Evolutionary conservation across 768 basidiomycete species (phyloP).

Genomic region (Mycena latifolia): DNA sequence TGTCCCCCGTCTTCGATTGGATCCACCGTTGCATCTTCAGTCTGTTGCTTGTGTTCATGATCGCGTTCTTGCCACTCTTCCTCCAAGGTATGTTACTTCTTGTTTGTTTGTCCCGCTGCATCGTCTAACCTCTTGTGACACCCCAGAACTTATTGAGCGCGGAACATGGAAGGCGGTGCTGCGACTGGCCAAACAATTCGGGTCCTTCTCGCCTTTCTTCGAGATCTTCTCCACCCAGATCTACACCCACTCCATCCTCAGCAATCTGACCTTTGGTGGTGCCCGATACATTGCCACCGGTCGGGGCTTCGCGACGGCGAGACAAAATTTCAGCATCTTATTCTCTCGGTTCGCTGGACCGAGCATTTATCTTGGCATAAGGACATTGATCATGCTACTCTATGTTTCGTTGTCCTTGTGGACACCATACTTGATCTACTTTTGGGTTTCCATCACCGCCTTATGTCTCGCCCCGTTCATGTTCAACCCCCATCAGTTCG

Average conservation of each 20-base stretch:
- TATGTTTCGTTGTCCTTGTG: conserved; percentile 94
- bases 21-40: conserved; percentile 96
- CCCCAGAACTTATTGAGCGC: conserved; percentile 91
- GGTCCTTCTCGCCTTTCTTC: conserved; percentile 94
- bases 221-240: conserved; percentile 99
- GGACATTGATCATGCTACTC: conserved; percentile 91
- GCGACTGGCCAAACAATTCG: conserved; percentile 94
- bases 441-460: conserved; percentile 95
- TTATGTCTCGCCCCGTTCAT: conserved; percentile 96
- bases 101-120: background rate
- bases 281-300: conserved; percentile 99
- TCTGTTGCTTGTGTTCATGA: conserved; percentile 99
- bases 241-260: conserved; percentile 96
- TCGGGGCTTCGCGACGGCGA: conserved; percentile 97
- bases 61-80: conserved; percentile 94
- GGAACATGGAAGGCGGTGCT: conserved; percentile 93
- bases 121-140: conserved; percentile 33
- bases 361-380: conserved; percentile 96
- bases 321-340: conserved; percentile 94
- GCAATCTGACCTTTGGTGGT: conserved; percentile 97
- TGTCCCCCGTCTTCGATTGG: conserved; percentile 95
- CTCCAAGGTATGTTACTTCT: conserved; percentile 77
- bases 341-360: conserved; percentile 99
- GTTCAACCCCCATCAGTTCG: conserved; percentile 99
- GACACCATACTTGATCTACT: conserved; percentile 95